Evolutionary conservation across 1,284 basidiomycete genomes (phyloP).

Genomic region (Apiotrichum veenhuisii): DNA sequence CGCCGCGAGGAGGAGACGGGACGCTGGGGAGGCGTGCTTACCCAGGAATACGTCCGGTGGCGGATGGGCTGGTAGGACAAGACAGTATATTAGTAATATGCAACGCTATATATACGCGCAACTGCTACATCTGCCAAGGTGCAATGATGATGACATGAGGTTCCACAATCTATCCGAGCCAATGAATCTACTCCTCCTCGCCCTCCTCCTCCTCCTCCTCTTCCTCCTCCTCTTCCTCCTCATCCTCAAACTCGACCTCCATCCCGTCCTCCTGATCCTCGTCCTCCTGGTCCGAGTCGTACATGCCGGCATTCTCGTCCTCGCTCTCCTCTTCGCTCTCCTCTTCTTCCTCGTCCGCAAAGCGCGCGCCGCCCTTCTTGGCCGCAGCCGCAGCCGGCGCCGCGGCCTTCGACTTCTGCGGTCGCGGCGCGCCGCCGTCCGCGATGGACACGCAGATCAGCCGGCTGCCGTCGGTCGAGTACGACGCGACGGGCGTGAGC

Average conservation of each 20-base stretch:
- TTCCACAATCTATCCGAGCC: neutral
- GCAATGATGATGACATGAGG: neutral
- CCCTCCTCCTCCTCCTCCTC: conserved; percentile 48
- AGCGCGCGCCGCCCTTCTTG: conserved; percentile 25
- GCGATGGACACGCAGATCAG: conserved; percentile 74
- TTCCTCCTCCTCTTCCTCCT: conserved; percentile 28
- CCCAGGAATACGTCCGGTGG: conserved; percentile 34
- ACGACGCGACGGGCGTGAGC: conserved; percentile 58
- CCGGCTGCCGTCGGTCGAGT: conserved; percentile 78
- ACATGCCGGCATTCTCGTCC: conserved; percentile 24
- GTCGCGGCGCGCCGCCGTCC: conserved; percentile 51
- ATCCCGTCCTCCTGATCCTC: conserved; percentile 20
- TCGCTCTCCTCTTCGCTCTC: conserved; percentile 32
- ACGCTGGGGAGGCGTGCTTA: conserved; percentile 43
- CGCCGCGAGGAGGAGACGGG: conserved; percentile 11
- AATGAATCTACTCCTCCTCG: neutral
- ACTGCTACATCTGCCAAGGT: no score
- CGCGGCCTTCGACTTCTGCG: conserved; percentile 15
- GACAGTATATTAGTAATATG: no score
- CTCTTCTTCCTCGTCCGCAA: conserved; percentile 26
- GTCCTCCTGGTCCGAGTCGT: conserved; percentile 23
- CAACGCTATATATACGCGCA: no score
- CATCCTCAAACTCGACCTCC: conserved; percentile 20
- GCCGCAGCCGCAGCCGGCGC: conserved; percentile 46
- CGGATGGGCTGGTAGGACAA: neutral